Percentiles rank a stretch among this genome's conserved stretches.
Evolutionary conservation across 148 eudicot genomes (phyloP).

Genomic region (Pouteria glomerata): DNA sequence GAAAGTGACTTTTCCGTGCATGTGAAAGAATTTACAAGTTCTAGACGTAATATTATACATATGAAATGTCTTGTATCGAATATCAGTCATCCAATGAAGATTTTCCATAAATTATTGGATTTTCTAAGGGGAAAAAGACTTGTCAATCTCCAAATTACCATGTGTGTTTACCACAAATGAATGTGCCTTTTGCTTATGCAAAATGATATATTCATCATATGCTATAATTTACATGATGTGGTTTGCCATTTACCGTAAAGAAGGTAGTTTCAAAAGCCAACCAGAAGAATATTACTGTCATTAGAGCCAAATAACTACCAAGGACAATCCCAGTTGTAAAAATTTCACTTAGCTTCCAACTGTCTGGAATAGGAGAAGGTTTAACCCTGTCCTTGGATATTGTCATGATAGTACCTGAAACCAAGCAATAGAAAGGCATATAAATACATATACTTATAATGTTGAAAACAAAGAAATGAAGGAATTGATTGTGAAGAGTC

Average conservation of each 20-base stretch:
- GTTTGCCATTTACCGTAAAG: constrained; percentile 38
- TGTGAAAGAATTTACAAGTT: neutral
- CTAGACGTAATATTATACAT: neutral
- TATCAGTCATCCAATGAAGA: neutral
- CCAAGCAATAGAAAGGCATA: neutral
- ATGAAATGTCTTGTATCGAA: neutral
- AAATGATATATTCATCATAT: neutral
- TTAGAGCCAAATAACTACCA: constrained; percentile 51
- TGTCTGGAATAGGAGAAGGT: constrained; percentile 69
- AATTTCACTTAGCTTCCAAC: constrained; percentile 73
- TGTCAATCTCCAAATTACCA: neutral
- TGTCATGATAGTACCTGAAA: constrained; percentile 66
- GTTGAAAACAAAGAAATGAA: neutral
- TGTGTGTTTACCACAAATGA: neutral
- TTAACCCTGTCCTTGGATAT: constrained; percentile 71
- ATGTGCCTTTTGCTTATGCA: neutral
- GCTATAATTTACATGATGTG: neutral
- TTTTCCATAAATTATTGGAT: neutral
- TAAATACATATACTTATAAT: neutral
- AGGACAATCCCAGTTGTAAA: constrained; percentile 59
- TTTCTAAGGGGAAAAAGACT: neutral
- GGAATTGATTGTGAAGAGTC: neutral
- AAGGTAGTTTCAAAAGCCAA: constrained; percentile 54
- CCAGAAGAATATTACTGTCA: constrained; percentile 62
- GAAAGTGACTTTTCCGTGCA: neutral